Conservation (phyloP, 768 basidiomycete genomes). For the Suillus subluteus region DNA sequence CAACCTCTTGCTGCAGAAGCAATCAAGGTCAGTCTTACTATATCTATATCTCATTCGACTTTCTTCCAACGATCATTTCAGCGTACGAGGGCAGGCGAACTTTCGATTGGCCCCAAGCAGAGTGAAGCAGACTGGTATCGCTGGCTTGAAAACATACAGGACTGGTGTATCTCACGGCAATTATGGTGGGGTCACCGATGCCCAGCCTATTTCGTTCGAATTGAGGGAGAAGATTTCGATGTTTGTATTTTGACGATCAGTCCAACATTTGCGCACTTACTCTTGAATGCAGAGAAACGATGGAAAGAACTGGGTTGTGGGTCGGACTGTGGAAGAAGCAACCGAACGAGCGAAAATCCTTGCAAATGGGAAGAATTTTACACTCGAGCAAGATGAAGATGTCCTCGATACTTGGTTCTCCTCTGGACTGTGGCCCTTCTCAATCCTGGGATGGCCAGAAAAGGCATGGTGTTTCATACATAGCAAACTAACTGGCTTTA, state of each 20-base stretch:
- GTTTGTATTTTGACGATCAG: slow-evolving; percentile 40
- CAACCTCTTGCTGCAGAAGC: slow-evolving; percentile 90
- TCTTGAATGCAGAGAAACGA: slow-evolving; percentile 53
- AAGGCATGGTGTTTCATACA: slow-evolving; percentile 49
- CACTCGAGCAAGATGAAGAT: slow-evolving; percentile 91
- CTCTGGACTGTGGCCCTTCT: slow-evolving; percentile 96
- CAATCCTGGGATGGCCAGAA: slow-evolving; percentile 98
- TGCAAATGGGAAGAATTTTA: slow-evolving; percentile 69
- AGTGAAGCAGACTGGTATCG: slow-evolving; percentile 95
- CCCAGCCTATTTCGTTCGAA: slow-evolving; percentile 89
- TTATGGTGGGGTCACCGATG: slow-evolving; percentile 99
- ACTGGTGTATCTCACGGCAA: slow-evolving; percentile 99
- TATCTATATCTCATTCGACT: slow-evolving; percentile 6
- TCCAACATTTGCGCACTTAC: background rate
- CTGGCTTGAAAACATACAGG: slow-evolving; percentile 94
- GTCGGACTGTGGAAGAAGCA: slow-evolving; percentile 77
- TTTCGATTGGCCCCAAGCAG: slow-evolving; percentile 78
- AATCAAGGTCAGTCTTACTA: slow-evolving; percentile 58
- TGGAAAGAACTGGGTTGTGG: slow-evolving; percentile 90
- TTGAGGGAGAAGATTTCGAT: slow-evolving; percentile 76
- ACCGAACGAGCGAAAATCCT: slow-evolving; percentile 70
- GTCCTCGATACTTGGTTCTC: slow-evolving; percentile 99
- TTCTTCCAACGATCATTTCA: slow-evolving; percentile 31
- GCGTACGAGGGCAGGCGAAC: slow-evolving; percentile 89
- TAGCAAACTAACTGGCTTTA: slow-evolving; percentile 12